Evolutionary conservation across 2,329 filamentous ascomycete genomes (phyloP), one percentile per base, ranked within the genome.

Genomic region (Fusarium praegraminearum): DNA sequence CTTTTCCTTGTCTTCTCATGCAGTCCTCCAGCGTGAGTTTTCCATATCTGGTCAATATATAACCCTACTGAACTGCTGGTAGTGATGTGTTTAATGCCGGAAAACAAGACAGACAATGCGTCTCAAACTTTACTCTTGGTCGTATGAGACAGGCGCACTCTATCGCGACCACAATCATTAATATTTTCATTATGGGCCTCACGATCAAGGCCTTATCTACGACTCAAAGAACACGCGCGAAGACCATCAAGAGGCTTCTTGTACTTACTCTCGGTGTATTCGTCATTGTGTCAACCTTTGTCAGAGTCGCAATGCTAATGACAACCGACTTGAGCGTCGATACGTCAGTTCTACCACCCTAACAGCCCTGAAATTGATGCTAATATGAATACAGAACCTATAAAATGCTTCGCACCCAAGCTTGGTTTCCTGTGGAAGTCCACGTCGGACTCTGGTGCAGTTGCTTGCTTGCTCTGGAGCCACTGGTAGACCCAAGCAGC

Each of bases 401-500:
- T 64, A 76, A 78, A 20, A 80, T 82, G 72, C 68, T 76, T 16
- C 76, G 67, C 8, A 74, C 78, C n/a, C 76, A 73, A 32, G 69
- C 78, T 11, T 83, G 80, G 80, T 82, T 80, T 10, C 77, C 81
- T 52, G 70, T 82, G 7, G 81, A 83, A 65, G 75, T 77, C 44
- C 81, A 83, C 61, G 72, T 80, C 44, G 82, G 80, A n/a, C 72
- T 83, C 32, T 83, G 81, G 80, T 79, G 80, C 46, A 75, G 76
- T 15, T 83, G 80, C 62, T 79, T 82, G 40, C 80, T 80, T 6
- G 76, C 80, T 3, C 65, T 83, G 13, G 80, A 82, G 40, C 79
- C 80, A 4, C 58, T 82, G 18, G 60, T 81, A 9, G 78, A 80
- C 44, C 16, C 24, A 38, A 41, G 55, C 36, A 43, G 62, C 54